Base-by-base conservation (phyloP, 495 filamentous ascomycete species). In the Podospora australis region DNA sequence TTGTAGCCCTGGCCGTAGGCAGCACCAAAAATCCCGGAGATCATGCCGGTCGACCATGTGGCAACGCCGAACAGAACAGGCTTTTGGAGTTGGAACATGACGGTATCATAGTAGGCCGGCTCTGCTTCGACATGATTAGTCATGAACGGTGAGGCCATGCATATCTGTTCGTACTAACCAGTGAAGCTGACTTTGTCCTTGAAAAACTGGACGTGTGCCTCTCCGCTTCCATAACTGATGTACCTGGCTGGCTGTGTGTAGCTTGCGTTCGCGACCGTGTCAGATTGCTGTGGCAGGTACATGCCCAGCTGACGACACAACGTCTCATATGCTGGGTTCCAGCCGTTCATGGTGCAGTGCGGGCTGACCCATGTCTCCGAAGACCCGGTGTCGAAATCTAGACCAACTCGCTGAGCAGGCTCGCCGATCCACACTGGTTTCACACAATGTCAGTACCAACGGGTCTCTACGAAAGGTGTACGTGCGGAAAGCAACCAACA, bases 291-390 rank as follows among this genome's bases (percentile, higher is more conserved):
- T 2, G 68, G 51, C 25, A 67, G 51, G 35, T 60, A 66, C 13
- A 22, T 34, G 17, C 53, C 53, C 28, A 53, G 24, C 20, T 9
- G 1, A 2, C 53, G 47, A 32, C 59, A 62, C 4, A 57, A 24
- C 14, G 26, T 11, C 42, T 55, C 56, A 19, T 50, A 50, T 1
- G 22, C n/a, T 2, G 50, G 34, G 6, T 41, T 34, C 56, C 60
- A 44, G 56, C 26, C 28, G 39, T 16, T 19, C 25, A 17, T 14
- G 16, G 51, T 65, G 30, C 63, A 55, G 14, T 39, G 44, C 39
- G 72, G 70, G 39, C 67, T 56, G 22, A 80, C 67, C 89, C 89
- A 95, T 8, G 90, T 71, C 68, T 95, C 88, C 46, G 85, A 89
- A 50, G 87, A 91, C 1, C 86, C 86, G 9, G 86, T 90, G 55